phyloP scores from a whole-genome alignment of 1,284 basidiomycete species.

The Chalciporus piperatoides region DNA sequence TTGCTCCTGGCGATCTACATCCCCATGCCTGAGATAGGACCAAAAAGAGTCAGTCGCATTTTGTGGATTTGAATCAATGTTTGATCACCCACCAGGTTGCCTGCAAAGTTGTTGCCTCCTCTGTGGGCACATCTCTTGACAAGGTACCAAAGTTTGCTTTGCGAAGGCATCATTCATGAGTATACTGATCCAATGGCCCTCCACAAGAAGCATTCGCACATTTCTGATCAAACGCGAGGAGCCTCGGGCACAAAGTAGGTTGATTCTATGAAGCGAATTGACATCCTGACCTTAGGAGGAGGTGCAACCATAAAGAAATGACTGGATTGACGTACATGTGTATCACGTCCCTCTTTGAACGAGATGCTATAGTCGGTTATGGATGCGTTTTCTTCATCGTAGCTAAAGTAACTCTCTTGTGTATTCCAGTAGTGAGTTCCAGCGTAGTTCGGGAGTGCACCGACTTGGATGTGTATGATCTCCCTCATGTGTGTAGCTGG shows the following conservation, averaged over 20 bases:
- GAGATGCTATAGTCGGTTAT: slow-evolving; percentile 54
- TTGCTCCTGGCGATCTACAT: slow-evolving; percentile 50
- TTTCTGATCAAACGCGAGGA: slow-evolving; percentile 64
- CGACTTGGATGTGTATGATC: slow-evolving; percentile 74
- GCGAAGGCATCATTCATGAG: slow-evolving; percentile 10
- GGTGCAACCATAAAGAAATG: not conserved
- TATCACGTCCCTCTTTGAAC: slow-evolving; percentile 56
- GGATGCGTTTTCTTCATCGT: slow-evolving; percentile 44
- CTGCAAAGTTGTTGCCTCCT: slow-evolving; percentile 31
- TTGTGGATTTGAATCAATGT: not conserved
- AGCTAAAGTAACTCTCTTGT: slow-evolving; percentile 65
- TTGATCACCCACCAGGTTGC: slow-evolving; percentile 25
- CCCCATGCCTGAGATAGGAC: slow-evolving; percentile 45
- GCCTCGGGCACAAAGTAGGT: slow-evolving; percentile 56
- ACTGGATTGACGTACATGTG: slow-evolving; percentile 37
- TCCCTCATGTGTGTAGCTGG: slow-evolving; percentile 52
- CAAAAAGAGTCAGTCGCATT: slow-evolving; percentile 1
- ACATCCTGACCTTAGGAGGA: slow-evolving; percentile 4
- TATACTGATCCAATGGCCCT: not conserved
- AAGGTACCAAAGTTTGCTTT: slow-evolving; percentile 66
- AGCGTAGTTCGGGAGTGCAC: slow-evolving; percentile 59
- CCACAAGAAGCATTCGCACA: slow-evolving; percentile 37
- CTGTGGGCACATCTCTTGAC: slow-evolving; percentile 31
- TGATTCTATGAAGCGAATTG: slow-evolving; percentile 42
- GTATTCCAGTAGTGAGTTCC: slow-evolving; percentile 81